Conservation (phyloP, 2,329 filamentous ascomycete genomes). For the Meredithiella fracta region DNA sequence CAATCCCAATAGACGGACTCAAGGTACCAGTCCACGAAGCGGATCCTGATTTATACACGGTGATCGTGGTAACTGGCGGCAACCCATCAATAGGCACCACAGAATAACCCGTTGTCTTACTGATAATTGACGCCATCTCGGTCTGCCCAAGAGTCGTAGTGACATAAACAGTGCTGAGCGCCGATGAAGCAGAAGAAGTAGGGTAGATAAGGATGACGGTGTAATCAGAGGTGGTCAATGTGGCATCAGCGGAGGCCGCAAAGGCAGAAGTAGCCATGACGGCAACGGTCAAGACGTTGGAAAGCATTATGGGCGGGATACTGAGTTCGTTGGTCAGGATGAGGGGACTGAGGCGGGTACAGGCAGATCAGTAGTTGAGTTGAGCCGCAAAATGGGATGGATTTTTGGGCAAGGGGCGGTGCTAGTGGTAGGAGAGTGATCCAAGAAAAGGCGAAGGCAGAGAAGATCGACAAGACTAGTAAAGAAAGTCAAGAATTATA, state of each 20-base stretch:
- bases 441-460: not conserved
- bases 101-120: conserved; percentile 5
- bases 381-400: conserved; percentile 1
- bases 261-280: conserved; percentile 6
- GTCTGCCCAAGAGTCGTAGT: conserved; percentile 8
- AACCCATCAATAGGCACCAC: conserved; percentile 12
- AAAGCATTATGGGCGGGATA: conserved; percentile 3
- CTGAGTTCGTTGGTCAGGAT: too few relatives aligned
- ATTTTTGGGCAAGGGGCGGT: not conserved
- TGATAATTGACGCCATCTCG: not conserved
- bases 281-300: conserved; percentile 5
- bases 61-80: conserved; percentile 8
- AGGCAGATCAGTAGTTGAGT: not conserved
- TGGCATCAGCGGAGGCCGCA: conserved; percentile 2
- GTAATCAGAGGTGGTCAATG: conserved; percentile 5
- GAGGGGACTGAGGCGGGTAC: not conserved
- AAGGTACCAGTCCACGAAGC: conserved; percentile 12
- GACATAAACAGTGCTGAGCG: conserved; percentile 11
- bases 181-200: conserved; percentile 2
- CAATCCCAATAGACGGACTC: conserved; percentile 3
- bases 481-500: not conserved
- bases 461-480: not conserved
- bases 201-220: conserved; percentile 11
- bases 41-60: conserved; percentile 11
- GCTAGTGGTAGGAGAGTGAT: not conserved